Conservation (phyloP, 2,329 filamentous ascomycete genomes). For the Verticillium longisporum region DNA sequence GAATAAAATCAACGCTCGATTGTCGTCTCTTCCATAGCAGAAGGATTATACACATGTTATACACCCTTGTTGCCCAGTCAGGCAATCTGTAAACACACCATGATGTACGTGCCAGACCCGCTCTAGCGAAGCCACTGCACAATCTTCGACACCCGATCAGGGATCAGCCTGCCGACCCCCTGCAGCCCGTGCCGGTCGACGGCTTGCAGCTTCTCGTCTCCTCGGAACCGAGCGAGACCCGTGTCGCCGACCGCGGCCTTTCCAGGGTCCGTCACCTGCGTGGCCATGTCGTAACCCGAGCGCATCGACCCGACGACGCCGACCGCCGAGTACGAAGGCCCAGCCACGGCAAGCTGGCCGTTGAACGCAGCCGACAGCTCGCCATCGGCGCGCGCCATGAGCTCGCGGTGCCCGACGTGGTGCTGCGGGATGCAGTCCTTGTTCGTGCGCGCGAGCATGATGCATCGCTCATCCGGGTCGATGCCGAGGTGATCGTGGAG, state of each 20-base stretch:
- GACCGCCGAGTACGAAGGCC: constrained; percentile 45
- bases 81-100: not conserved
- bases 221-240: constrained; percentile 22
- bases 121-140: not conserved
- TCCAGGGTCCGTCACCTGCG: constrained; percentile 21
- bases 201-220: not conserved
- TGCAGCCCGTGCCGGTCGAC: not conserved
- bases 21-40: not conserved
- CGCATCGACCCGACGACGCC: constrained; percentile 46
- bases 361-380: constrained; percentile 50
- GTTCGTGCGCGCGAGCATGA: constrained; percentile 52
- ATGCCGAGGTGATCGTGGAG: constrained; percentile 72
- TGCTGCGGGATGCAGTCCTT: constrained; percentile 86
- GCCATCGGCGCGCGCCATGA: constrained; percentile 50
- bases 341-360: constrained; percentile 58
- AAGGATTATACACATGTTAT: not conserved
- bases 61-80: not conserved
- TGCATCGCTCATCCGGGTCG: constrained; percentile 46
- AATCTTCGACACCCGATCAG: not conserved
- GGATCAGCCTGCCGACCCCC: not conserved
- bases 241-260: constrained; percentile 20
- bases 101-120: not conserved
- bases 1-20: not conserved
- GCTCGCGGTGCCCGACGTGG: constrained; percentile 64
- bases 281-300: constrained; percentile 37